Evolutionary conservation across 2,329 filamentous ascomycete genomes (phyloP), one percentile per base, ranked within the genome.

Genomic region (Sordariomycetes sp.): DNA sequence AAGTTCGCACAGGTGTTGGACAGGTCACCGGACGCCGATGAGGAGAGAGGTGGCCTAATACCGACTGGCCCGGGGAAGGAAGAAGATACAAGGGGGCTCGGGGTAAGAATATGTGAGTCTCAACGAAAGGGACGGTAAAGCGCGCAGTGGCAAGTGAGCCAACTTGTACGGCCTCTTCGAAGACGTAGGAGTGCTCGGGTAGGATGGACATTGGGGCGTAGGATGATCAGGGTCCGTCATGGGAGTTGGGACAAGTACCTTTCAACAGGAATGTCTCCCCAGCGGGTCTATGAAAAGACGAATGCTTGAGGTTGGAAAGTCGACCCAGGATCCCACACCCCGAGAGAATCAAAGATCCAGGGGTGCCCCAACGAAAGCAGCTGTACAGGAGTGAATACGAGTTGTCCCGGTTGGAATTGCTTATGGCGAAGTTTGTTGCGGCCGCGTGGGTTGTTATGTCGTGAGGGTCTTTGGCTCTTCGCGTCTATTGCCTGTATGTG

Each of bases 401-500:
- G 25, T 32, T 50, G 20, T 28, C 25, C 50, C 54, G 28, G 48
- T 52, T 48, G n/a, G 7, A 42, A 10, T 52, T 52, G 50, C 52
- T 56, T 52, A 36, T 39, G 55, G 55, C 48, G 28, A 35, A 52
- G 32, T 56, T 50, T 42, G 35, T 34, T 42, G 54, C 25, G 24
- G 4, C 36, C 20, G 54, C 22, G 17, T 48, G 35, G 28, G 20
- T 56, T 56, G 25, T 28, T 32, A 32, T 32, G 28, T 56, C 42
- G 54, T 50, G 15, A 42, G 54, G n/a, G 24, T 24, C 42, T 45
- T 45, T 24, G 36, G 20, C 34, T 55, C 54, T 56, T 51, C 54
- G 50, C 54, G 22, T 56, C 42, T 56, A 56, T 56, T 52, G 55
- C 45, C 55, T 56, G 48, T 56, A 56, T 35, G 55, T 56, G 32